These are phyloP conservation scores for Arctostaphylos glauca DNA, from an alignment of 148 eudicot species.

Conservation along the genomic window DNA sequence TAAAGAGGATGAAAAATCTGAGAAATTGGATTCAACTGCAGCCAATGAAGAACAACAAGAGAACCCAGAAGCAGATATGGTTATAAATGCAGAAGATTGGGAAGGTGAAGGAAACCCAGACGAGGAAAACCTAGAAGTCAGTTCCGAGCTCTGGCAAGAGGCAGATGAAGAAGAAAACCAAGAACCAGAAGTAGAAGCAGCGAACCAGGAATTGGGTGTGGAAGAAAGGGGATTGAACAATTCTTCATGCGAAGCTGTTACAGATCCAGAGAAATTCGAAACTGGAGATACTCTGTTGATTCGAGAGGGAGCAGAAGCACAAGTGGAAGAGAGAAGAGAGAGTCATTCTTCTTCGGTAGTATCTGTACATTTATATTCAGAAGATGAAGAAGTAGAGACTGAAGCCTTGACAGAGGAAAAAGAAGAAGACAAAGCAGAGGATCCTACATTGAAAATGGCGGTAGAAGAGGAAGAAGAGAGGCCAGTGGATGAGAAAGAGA, in stretches of 20 bases:
- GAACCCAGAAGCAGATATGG: constrained; percentile 1
- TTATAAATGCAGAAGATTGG: constrained; percentile 8
- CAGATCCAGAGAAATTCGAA: constrained; percentile 20
- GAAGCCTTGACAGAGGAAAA: background rate
- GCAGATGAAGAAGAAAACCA: constrained; percentile 23
- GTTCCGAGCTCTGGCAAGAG: constrained; percentile 15
- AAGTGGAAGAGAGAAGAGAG: constrained; percentile 11
- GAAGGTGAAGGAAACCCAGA: constrained; percentile 18
- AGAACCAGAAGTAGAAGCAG: constrained; percentile 26
- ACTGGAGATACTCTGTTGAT: background rate
- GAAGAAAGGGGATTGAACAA: constrained; percentile 5
- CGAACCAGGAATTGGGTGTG: constrained; percentile 17
- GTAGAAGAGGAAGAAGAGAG: constrained; percentile 12
- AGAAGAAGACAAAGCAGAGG: constrained; percentile 13
- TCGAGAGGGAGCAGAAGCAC: constrained; percentile 13
- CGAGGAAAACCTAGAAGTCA: background rate
- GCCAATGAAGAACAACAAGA: constrained; percentile 12
- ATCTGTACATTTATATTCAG: constrained; percentile 2
- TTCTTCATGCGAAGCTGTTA: constrained; percentile 23
- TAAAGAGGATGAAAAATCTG: constrained; percentile 20
- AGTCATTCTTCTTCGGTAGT: constrained; percentile 6
- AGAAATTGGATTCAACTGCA: constrained; percentile 15
- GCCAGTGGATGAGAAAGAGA: constrained; percentile 7
- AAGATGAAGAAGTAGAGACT: background rate
- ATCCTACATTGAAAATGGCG: constrained; percentile 12